Base-by-base conservation (phyloP, 2,329 filamentous ascomycete genomes). In the Ophiostoma quercus region DNA sequence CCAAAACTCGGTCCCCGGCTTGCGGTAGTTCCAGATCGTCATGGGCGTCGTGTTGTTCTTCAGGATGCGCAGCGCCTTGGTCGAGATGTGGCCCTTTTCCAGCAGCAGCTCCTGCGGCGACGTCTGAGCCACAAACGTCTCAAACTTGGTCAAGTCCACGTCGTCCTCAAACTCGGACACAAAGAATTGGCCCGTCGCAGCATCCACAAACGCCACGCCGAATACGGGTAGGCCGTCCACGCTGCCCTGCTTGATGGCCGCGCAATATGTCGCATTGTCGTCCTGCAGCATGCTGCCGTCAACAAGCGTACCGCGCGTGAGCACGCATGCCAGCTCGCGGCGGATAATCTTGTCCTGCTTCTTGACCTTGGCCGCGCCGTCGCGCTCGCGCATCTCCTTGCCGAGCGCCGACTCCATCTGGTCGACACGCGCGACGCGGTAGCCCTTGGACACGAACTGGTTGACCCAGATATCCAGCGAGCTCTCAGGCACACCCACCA, bases 381-480 rank as follows among this genome's bases (percentile, higher is more conserved):
- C 65, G 67, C 94, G 87, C 79, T 99, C 95, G n/a, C 95, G 90
- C 95, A 99, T 98, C 79, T 99, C 94, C 78, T 99, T 99, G 71
- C 90, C 94, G 9, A 99, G 82, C 1, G 95, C 95, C 43, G 93
- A 96, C 80, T 99, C 95, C 84, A 94, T 94, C 78, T 99, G 95
- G 78, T 98, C 95, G 32, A 99, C 95, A 22, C 94, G 86, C 7
- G 95, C 95, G 69, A 99, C 96, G 80, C 99, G 99, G 86, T 89
- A 97, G 43, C 96, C 95, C 79, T 98, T 98, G 71, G 94, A 95
- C 57, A 99, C 94, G 75, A 99, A 99, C 76, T 99, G 95, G 76
- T 96, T 97, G 70, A 95, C 93, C 95, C 95, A 99, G 78, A 95
- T 89, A 76, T 95, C 92, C n/a, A 99, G 83, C 14, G 93, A 97